Conservation (phyloP, 73 alveolate species). For the Stentor coeruleus region DNA sequence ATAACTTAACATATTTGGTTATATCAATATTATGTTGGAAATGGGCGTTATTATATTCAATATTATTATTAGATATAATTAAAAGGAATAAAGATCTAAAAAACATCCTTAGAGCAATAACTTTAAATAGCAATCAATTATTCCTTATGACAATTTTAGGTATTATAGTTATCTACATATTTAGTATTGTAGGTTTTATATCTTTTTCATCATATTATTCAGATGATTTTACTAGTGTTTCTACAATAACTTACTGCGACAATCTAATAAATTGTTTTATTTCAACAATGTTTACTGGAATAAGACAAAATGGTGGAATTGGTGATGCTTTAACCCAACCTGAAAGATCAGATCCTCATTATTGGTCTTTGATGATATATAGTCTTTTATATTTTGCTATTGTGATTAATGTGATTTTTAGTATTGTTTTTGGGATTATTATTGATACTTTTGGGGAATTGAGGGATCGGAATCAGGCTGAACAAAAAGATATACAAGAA, state of each 20-base stretch:
- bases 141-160: conserved; percentile 26
- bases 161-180: conserved; percentile 31
- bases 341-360: conserved; percentile 7
- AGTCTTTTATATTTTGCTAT: conserved; percentile 67
- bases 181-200: conserved; percentile 30
- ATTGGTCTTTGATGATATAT: conserved; percentile 64
- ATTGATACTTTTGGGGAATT: conserved; percentile 80
- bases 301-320: conserved; percentile 81
- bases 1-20: conserved; percentile 21
- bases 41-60: conserved; percentile 20
- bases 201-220: conserved; percentile 23
- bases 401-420: conserved; percentile 65
- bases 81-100: conserved; percentile 29
- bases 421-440: conserved; percentile 67
- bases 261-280: conserved; percentile 67
- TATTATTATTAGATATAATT: conserved; percentile 39
- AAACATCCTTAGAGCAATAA: conserved; percentile 30
- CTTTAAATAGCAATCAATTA: conserved; percentile 29
- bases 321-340: conserved; percentile 55
- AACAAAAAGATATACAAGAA: conserved; percentile 58
- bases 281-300: conserved; percentile 64
- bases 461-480: conserved; percentile 55
- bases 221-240: neutral
- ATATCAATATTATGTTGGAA: conserved; percentile 31
- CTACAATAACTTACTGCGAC: conserved; percentile 44